These are phyloP conservation scores for Suhomyces maxii DNA, from an alignment of 1,139 yeast species.

Conservation along the genomic window DNA sequence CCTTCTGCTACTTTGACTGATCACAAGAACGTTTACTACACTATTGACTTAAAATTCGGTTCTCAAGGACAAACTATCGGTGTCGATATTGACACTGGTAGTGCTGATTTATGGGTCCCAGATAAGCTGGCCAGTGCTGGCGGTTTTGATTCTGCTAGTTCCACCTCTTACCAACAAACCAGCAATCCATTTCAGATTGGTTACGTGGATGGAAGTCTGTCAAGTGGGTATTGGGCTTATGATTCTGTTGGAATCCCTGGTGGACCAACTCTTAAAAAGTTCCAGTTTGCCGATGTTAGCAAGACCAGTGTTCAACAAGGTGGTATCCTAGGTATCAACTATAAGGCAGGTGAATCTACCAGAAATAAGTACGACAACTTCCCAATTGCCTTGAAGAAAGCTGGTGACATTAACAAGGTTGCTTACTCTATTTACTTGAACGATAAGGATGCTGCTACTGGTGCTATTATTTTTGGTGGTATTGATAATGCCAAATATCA, in stretches of 20 bases:
- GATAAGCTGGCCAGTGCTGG: neutral
- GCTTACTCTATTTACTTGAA: constrained; percentile 39
- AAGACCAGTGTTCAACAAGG: constrained; percentile 13
- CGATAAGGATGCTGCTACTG: constrained; percentile 38
- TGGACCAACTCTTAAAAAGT: constrained; percentile 13
- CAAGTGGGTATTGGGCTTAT: constrained; percentile 19
- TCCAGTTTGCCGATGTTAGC: constrained; percentile 23
- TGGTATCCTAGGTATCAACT: constrained; percentile 27
- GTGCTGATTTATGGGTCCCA: constrained; percentile 23
- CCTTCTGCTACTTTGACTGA: constrained; percentile 1
- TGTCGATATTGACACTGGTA: constrained; percentile 22
- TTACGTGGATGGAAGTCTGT: constrained; percentile 18
- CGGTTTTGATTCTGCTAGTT: constrained; percentile 5
- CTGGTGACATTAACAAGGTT: constrained; percentile 9
- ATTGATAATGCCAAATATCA: constrained; percentile 52
- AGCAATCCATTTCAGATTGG: constrained; percentile 12
- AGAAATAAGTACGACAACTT: constrained; percentile 14
- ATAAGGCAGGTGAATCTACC: constrained; percentile 12
- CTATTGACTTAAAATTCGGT: constrained; percentile 10
- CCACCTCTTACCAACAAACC: constrained; percentile 5
- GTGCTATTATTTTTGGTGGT: constrained; percentile 58
- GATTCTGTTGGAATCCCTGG: constrained; percentile 17
- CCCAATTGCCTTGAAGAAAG: constrained; percentile 12
- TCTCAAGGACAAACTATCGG: constrained; percentile 9
- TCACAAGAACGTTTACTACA: constrained; percentile 8